Percentiles rank a stretch among this genome's conserved stretches.
phyloP scores from a whole-genome alignment of 176 grass and related monocot species.

The Eleusine indica region DNA sequence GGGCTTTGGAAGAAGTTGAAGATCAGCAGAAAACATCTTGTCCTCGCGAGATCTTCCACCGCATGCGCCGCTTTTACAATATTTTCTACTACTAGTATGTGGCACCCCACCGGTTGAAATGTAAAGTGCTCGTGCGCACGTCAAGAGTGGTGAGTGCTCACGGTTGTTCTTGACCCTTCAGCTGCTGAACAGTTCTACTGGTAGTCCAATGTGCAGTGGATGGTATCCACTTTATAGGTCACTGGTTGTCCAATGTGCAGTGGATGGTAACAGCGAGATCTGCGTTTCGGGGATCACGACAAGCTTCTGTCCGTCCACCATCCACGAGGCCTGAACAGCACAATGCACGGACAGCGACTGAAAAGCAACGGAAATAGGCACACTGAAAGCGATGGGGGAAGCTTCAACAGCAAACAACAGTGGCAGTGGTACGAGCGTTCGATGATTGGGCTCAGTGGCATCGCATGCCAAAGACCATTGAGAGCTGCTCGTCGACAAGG shows the following conservation, averaged over 20 bases:
- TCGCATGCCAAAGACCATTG: background rate
- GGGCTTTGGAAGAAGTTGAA: slow-evolving; percentile 8
- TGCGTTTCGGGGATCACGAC: slow-evolving; percentile 5
- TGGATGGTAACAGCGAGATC: background rate
- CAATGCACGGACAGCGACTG: background rate
- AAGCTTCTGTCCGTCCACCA: background rate
- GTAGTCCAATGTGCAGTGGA: background rate
- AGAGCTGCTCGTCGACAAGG: background rate
- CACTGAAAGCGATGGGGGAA: background rate
- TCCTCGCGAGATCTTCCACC: background rate
- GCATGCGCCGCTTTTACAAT: background rate
- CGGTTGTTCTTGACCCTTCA: background rate
- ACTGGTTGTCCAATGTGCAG: background rate
- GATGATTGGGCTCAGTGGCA: background rate
- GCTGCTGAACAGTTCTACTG: background rate
- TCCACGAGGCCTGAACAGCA: background rate
- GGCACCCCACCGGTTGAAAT: background rate
- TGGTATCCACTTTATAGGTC: background rate
- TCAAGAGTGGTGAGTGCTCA: background rate
- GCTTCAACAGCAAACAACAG: background rate
- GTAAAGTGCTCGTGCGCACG: background rate
- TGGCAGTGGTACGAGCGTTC: background rate
- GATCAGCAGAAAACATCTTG: background rate
- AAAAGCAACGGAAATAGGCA: background rate
- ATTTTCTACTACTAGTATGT: background rate